Evolutionary conservation across 306 rosid genomes (phyloP), one percentile per base, ranked within the genome.

Genomic region (Cyclanthera cordifolia): DNA sequence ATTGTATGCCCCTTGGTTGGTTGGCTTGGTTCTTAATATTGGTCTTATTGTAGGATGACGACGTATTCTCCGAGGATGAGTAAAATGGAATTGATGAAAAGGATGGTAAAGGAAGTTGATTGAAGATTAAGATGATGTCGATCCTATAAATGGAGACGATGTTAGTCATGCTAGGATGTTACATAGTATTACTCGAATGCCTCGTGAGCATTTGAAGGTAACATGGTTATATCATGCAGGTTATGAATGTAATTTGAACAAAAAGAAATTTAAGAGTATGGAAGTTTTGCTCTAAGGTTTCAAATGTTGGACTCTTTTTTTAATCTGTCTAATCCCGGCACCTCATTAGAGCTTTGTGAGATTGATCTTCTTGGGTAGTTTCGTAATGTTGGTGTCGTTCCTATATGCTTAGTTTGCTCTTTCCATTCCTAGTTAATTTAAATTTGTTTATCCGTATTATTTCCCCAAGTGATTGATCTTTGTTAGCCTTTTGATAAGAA

Each of bases 1-100:
- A 39, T 21, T 21, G 45, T n/a, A 43, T 37, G 32, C 51, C 23
- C 46, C 46, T 1, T 58, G 66, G 41, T 43, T 12, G 63, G 55
- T 53, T 43, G 19, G 46, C 48, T 32, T 30, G 27, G 34, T 58
- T 45, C 37, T 20, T 23, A 5, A 60, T 59, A 6, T 30, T 10
- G 11, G 48, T 73, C 58, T 66, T 27, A 41, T 70, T 32, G 73
- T 76, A 92, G 98, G 98, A 93, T 61, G 98, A 93, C 80, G 55
- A 84, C 78, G 77, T 93, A 46, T 78, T 76, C 28, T 93, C 98
- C 21, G 98, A 93, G 51, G 91, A 93, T 13, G 95, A 87, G 4
- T 30, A 65, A 19, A 77, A 69, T 34, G 78, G 67, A 45, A 75
- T 63, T 16, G 69, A 65, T 5, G 71, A 13, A 25, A 52, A 61